Base-by-base conservation (phyloP, 2,329 filamentous ascomycete species). In the Ramichloridium luteum region DNA sequence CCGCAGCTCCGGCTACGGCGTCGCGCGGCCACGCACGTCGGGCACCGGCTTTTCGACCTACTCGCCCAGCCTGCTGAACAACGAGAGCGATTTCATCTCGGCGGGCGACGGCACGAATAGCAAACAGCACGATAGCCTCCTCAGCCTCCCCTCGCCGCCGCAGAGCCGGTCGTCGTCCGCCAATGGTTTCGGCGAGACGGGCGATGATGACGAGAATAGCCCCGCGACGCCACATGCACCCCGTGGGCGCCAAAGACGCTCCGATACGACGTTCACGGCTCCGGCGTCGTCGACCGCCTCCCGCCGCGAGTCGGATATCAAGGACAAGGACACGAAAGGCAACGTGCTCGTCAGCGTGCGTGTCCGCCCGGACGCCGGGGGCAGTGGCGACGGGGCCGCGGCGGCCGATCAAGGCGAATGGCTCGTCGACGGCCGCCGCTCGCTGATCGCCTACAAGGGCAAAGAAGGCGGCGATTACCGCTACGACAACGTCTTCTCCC, bases 401-500 rank as follows among this genome's bases (percentile, higher is more conserved):
- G 57, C 48, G 13, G 70, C 72, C 36, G 62, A 72, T 5, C 81
- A 90, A 38, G 74, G 77, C 16, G 90, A 96, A 52, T 98, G 88
- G 90, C 72, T 84, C 64, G 79, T 98, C 3, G 86, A 94, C 54
- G 80, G 80, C 17, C 76, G 84, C 49, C 77, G 77, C 48, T 80
- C 83, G 12, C 61, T 92, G 22, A 79, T 98, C 34, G 72, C 81
- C 6, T 93, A 88, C 51, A 72, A 72, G 40, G 88, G 90, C 38
- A 83, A 81, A 46, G 90, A 96, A 59, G 84, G 80, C 18, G 90
- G 88, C 32, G 84, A 94, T 52, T 90, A 96, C 56, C 75, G 72
- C 52, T 96, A 94, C 60, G 90, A 98, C 64, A 96, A 96, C 60
- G 90, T 96, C 39, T 98, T 98, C 58, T 76, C 83, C 30, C 81